A percentile compares a stretch with the other conserved stretches of the same genome.
Evolutionary conservation across 495 filamentous ascomycete species (phyloP).

Genomic region (Neurospora sp.): DNA sequence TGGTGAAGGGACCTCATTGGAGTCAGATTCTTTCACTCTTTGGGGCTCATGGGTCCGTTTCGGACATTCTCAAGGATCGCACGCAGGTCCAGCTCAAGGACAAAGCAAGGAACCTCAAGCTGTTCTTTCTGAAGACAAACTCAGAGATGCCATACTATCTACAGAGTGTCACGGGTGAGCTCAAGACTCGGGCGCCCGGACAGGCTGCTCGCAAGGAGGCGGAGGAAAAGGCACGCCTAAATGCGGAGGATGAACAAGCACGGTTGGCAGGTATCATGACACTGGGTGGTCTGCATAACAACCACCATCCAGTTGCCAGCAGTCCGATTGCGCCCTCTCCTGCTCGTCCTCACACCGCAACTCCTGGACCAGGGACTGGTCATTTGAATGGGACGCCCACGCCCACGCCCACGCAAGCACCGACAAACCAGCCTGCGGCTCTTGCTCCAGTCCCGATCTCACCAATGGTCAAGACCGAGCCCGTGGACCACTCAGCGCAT

Average conservation of each 20-base stretch:
- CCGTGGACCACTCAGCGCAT: slow-evolving; percentile 5
- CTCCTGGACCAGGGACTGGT: slow-evolving; percentile 1
- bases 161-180: slow-evolving; percentile 82
- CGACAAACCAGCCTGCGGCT: neutral
- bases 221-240: slow-evolving; percentile 56
- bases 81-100: slow-evolving; percentile 95
- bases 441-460: slow-evolving; percentile 9
- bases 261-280: slow-evolving; percentile 61
- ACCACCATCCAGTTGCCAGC: slow-evolving; percentile 11
- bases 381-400: neutral
- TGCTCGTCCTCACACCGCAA: slow-evolving; percentile 6
- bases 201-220: slow-evolving; percentile 76
- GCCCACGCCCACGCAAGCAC: neutral
- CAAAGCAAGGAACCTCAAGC: slow-evolving; percentile 87
- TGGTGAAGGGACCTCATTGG: slow-evolving; percentile 91
- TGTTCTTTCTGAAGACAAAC: slow-evolving; percentile 89
- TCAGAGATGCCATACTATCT: slow-evolving; percentile 90
- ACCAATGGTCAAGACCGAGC: slow-evolving; percentile 18
- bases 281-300: slow-evolving; percentile 32
- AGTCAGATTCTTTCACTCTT: slow-evolving; percentile 87
- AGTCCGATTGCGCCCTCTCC: slow-evolving; percentile 6
- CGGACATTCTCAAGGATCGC: slow-evolving; percentile 78
- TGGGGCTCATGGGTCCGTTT: slow-evolving; percentile 71
- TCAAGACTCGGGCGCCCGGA: slow-evolving; percentile 81
- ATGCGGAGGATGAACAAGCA: slow-evolving; percentile 59